Evolutionary conservation across 306 rosid genomes (phyloP).

Genomic region (Bauhinia variegata): DNA sequence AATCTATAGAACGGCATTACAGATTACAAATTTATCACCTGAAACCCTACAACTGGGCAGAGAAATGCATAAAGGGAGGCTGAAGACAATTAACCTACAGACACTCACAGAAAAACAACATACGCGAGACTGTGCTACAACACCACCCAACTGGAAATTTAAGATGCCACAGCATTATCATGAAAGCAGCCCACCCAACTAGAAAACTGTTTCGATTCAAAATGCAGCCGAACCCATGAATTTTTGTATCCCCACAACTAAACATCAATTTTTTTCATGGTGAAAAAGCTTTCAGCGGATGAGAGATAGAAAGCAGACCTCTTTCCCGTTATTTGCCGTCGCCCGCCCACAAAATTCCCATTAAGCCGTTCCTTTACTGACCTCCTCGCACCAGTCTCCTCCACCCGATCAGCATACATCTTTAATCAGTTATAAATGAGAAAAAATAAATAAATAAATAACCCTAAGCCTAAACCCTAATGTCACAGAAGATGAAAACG

Average conservation of each 20-base stretch:
- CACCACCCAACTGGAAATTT: neutral
- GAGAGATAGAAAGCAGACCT: conserved; percentile 52
- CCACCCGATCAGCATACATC: conserved; percentile 96
- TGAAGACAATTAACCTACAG: neutral
- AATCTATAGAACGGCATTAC: neutral
- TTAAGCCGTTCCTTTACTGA: conserved; percentile 89
- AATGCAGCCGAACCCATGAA: neutral
- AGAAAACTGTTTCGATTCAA: neutral
- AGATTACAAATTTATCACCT: neutral
- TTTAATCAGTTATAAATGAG: conserved; percentile 21
- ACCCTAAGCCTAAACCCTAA: conserved; percentile 49
- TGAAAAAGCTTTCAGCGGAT: neutral
- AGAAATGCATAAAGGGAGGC: neutral
- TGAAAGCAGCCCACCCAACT: neutral
- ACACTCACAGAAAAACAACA: neutral
- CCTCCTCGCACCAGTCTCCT: conserved; percentile 69
- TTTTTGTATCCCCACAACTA: neutral
- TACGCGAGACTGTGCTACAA: neutral
- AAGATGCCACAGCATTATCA: neutral
- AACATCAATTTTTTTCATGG: neutral
- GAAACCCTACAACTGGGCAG: neutral
- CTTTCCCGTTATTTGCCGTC: conserved; percentile 71
- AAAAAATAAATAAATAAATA: neutral
- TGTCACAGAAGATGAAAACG: conserved; percentile 12
- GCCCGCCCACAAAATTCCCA: conserved; percentile 56